phyloP scores from a whole-genome alignment of 441 rosid species.

The Brassica balearica region DNA sequence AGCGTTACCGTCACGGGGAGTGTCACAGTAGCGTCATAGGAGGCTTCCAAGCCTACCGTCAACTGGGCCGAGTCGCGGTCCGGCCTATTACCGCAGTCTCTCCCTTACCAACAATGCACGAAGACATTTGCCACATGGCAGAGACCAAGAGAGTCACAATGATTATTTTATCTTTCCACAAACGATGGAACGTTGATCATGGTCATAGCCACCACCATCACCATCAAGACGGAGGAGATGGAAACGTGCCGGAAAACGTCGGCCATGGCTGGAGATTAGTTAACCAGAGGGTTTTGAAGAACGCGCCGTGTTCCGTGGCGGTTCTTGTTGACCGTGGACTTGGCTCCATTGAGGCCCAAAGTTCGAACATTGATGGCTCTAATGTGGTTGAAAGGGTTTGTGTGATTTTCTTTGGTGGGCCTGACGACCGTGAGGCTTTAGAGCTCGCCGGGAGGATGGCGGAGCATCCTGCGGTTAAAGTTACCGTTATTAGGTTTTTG shows the following conservation, averaged over 20 bases:
- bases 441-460: slow-evolving; percentile 75
- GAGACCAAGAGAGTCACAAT: slow-evolving; percentile 62
- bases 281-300: slow-evolving; percentile 68
- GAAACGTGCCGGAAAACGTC: slow-evolving; percentile 53
- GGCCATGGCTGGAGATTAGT: slow-evolving; percentile 79
- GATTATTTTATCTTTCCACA: slow-evolving; percentile 74
- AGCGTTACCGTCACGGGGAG: slow-evolving; percentile 55
- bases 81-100: slow-evolving; percentile 71
- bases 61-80: slow-evolving; percentile 62
- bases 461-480: slow-evolving; percentile 66
- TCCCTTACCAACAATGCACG: slow-evolving; percentile 66
- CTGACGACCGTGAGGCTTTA: slow-evolving; percentile 78
- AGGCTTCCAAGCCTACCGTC: slow-evolving; percentile 71
- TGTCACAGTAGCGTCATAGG: slow-evolving; percentile 57
- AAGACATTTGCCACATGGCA: slow-evolving; percentile 84
- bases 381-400: slow-evolving; percentile 56
- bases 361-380: slow-evolving; percentile 34
- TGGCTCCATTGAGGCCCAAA: slow-evolving; percentile 47
- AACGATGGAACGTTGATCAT: slow-evolving; percentile 53
- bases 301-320: slow-evolving; percentile 79
- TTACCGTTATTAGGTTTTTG: slow-evolving; percentile 57
- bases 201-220: slow-evolving; percentile 22
- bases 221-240: slow-evolving; percentile 49
- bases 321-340: slow-evolving; percentile 85
- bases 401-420: slow-evolving; percentile 73